Base-by-base conservation (phyloP, 2,329 filamentous ascomycete genomes). In the Pyricularia sp. region DNA sequence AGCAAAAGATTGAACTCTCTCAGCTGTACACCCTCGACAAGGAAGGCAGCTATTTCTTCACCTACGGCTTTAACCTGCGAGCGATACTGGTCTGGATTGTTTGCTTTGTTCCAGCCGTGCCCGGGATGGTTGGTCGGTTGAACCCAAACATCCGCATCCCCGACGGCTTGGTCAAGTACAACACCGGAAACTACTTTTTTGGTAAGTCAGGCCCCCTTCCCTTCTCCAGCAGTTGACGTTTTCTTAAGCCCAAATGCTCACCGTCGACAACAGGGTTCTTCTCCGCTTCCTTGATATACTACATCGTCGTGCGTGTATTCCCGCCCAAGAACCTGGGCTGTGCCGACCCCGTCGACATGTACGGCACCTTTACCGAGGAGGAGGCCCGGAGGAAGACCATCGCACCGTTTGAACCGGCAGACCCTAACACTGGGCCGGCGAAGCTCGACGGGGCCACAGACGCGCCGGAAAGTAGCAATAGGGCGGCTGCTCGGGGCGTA, bases 311-410 rank as follows among this genome's bases (percentile, higher is more conserved):
- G 68, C 70, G 76, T 14, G 20, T 79, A 25, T 83, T 80, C 67
- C 81, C 81, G 0, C 75, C 79, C 2, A 64, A 67, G 1, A 77
- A 78, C 10, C 74, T 81, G 73, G 81, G 79, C n/a, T 77, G 81
- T 68, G 80, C 78, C 50, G 82, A 85, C 67, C 74, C 79, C 5
- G 72, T 79, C 9, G 82, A 84, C 69, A 64, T 79, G 12, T 84
- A 81, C 68, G 80, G 79, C 25, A 83, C 81, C 0, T 83, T 84
- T 69, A 82, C 80, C 0, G 69, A 73, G 1, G 73, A 74, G 12
- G 82, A 84, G 73, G 81, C 81, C 25, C 30, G n/a, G 25, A 61
- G 31, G 30, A 68, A 68, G 30, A 23, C 20, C 31, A 42, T 68
- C 17, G 28, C 25, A 12, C 66, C 30, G 14, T 63, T 33, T n/a